Conservation (phyloP, 208 protist genomes). For the Leishmania major region DNA sequence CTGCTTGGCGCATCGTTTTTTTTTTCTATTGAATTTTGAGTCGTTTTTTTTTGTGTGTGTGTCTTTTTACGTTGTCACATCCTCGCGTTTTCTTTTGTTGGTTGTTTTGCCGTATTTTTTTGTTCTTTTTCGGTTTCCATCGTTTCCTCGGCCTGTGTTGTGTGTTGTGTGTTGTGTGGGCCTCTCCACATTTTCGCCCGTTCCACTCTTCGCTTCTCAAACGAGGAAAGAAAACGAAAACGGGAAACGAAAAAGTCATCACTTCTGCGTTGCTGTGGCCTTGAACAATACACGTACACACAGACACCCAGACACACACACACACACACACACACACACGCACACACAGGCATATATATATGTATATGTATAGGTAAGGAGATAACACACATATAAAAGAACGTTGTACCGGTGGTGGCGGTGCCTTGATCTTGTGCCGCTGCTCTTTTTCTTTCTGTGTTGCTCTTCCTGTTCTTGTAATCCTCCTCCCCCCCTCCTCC, state of each 20-base stretch:
- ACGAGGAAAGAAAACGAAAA: background rate
- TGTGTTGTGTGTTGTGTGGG: background rate
- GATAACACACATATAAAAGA: background rate
- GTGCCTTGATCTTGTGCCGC: background rate
- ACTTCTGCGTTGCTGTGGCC: background rate
- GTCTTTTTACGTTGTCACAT: background rate
- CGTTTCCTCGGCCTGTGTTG: too few relatives aligned
- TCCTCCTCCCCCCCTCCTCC: background rate
- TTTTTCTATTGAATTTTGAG: background rate
- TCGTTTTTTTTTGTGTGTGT: too few relatives aligned
- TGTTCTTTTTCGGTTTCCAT: too few relatives aligned
- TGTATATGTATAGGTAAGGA: too few relatives aligned
- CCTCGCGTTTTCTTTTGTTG: background rate
- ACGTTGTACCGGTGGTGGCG: background rate
- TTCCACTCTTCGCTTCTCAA: background rate
- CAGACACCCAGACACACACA: background rate
- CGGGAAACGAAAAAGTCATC: too few relatives aligned
- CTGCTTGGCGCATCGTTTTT: background rate
- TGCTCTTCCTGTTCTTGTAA: background rate
- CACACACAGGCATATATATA: too few relatives aligned
- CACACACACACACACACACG: too few relatives aligned
- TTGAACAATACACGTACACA: background rate
- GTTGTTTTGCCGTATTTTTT: too few relatives aligned
- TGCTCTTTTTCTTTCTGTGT: background rate
- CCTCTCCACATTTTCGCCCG: background rate